phyloP scores from a whole-genome alignment of 441 rosid species.

The Daphne laureola region DNA sequence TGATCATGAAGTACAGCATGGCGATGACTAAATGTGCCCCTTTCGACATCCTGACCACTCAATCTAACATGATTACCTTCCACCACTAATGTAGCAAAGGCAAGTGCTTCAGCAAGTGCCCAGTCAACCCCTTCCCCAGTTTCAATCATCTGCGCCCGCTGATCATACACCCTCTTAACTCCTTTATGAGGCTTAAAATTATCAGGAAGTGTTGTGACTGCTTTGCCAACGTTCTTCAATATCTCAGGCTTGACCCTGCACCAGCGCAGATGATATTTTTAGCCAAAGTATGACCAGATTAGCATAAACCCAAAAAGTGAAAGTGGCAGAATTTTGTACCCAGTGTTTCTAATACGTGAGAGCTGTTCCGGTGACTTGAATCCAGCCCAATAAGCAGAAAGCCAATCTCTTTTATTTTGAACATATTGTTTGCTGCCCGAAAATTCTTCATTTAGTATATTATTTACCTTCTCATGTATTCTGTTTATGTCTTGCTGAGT shows the following conservation, averaged over 20 bases:
- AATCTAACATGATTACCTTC: slow-evolving; percentile 98
- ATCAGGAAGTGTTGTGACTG: slow-evolving; percentile 73
- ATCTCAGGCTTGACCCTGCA: slow-evolving; percentile 94
- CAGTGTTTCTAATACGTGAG: slow-evolving; percentile 91
- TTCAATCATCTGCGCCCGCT: slow-evolving; percentile 86
- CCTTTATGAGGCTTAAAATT: slow-evolving; percentile 79
- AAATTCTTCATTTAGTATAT: slow-evolving; percentile 84
- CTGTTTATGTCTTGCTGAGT: slow-evolving; percentile 51
- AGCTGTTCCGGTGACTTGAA: slow-evolving; percentile 96
- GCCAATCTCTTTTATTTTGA: slow-evolving; percentile 88
- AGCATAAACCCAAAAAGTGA: not conserved
- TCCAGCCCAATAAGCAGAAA: slow-evolving; percentile 93
- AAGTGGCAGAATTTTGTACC: slow-evolving; percentile 33
- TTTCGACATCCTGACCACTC: slow-evolving; percentile 99
- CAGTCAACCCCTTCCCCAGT: slow-evolving; percentile 92
- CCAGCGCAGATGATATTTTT: slow-evolving; percentile 11
- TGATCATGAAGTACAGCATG: slow-evolving; percentile 93
- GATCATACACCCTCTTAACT: slow-evolving; percentile 85
- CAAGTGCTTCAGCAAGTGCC: slow-evolving; percentile 96
- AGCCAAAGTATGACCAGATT: slow-evolving; percentile 3
- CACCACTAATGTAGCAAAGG: slow-evolving; percentile 76
- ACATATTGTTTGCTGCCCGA: slow-evolving; percentile 80
- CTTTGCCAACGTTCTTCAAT: slow-evolving; percentile 88
- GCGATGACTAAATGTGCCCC: slow-evolving; percentile 97
- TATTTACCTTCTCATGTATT: slow-evolving; percentile 66